These are phyloP conservation scores for Kurtzmaniella natalensis DNA, from an alignment of 1,139 yeast species.

Conservation along the genomic window DNA sequence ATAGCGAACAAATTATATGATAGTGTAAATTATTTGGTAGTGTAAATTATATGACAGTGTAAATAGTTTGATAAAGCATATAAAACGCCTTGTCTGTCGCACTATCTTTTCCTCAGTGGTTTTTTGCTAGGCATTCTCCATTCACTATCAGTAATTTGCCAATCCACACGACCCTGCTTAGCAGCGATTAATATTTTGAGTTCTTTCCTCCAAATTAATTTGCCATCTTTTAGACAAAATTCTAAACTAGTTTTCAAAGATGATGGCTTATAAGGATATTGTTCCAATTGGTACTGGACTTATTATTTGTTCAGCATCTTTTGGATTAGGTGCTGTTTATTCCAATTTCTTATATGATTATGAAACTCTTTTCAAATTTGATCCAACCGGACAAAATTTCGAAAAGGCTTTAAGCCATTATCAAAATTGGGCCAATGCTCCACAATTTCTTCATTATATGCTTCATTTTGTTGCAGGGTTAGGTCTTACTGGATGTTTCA, in stretches of 20 bases:
- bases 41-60: too few relatives aligned
- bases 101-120: too few relatives aligned
- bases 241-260: not conserved
- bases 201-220: too few relatives aligned
- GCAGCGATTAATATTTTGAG: too few relatives aligned
- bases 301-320: conserved; percentile 53
- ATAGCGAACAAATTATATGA: too few relatives aligned
- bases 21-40: too few relatives aligned
- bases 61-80: too few relatives aligned
- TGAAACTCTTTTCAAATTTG: conserved; percentile 63
- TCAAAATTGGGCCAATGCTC: conserved; percentile 63
- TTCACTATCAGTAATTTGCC: too few relatives aligned
- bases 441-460: conserved; percentile 53
- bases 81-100: too few relatives aligned
- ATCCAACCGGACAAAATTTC: conserved; percentile 50
- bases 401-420: conserved; percentile 68
- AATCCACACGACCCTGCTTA: too few relatives aligned
- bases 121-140: too few relatives aligned
- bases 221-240: too few relatives aligned
- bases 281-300: conserved; percentile 48
- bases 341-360: conserved; percentile 81
- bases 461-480: conserved; percentile 55
- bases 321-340: conserved; percentile 75
- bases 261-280: conserved; percentile 39
- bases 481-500: conserved; percentile 69